Evolutionary conservation across 2,329 filamentous ascomycete species (phyloP).

Genomic region (Aspergillus pseudonomiae): DNA sequence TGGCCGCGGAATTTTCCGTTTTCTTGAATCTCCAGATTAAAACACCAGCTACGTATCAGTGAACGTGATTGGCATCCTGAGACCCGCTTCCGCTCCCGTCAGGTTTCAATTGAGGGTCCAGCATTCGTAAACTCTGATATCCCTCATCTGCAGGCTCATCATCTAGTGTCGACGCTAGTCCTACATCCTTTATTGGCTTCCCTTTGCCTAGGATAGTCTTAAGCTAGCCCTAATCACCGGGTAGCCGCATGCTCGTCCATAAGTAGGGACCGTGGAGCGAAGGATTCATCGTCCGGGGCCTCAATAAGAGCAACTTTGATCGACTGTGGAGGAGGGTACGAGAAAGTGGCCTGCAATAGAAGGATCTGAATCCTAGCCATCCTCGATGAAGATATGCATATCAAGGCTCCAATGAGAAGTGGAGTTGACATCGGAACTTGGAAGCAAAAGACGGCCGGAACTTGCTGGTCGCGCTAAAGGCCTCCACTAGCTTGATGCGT

Average conservation of each 20-base stretch:
- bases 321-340: neutral
- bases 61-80: neutral
- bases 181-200: neutral
- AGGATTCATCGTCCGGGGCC: neutral
- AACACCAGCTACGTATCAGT: neutral
- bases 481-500: neutral
- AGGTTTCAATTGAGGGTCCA: neutral
- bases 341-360: neutral
- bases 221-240: neutral
- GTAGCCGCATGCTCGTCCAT: neutral
- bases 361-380: neutral
- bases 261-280: neutral
- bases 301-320: neutral
- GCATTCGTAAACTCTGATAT: neutral
- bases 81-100: neutral
- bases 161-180: neutral
- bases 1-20: neutral
- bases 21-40: neutral
- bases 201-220: neutral
- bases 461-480: neutral
- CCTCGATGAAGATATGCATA: neutral
- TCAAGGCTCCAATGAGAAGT: neutral
- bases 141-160: neutral
- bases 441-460: neutral
- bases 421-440: neutral